Evolutionary conservation across 1,284 basidiomycete species (phyloP).

Genomic region (Tylopilus sp.): DNA sequence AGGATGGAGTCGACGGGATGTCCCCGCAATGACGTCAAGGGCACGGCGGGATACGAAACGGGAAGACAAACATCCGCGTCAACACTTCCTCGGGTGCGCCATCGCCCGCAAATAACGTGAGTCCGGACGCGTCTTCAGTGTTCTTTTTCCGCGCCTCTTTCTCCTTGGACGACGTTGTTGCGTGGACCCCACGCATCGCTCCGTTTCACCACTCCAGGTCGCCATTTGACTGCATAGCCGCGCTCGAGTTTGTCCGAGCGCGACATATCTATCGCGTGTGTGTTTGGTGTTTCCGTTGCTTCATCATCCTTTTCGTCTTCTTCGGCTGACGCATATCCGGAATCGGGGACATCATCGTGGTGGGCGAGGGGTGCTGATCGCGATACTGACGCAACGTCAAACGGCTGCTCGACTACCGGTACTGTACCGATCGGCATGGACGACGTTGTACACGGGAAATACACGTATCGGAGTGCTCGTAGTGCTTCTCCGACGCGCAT

Average conservation of each 20-base stretch:
- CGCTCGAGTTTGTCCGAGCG: conserved; percentile 51
- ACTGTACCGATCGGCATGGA: neutral
- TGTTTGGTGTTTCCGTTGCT: conserved; percentile 2
- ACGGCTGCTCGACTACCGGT: conserved; percentile 19
- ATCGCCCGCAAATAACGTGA: conserved; percentile 49
- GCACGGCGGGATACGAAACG: conserved; percentile 18
- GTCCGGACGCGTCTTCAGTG: conserved; percentile 44
- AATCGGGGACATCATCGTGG: conserved; percentile 47
- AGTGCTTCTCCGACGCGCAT: conserved; percentile 15
- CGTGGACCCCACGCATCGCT: conserved; percentile 47
- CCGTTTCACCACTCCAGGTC: conserved; percentile 60
- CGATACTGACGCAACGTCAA: too few species aligned
- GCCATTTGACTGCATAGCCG: conserved; percentile 52
- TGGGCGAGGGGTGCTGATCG: conserved; percentile 33
- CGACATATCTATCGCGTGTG: conserved; percentile 31
- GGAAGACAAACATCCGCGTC: conserved; percentile 54
- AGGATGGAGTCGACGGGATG: neutral
- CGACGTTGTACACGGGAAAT: conserved; percentile 34
- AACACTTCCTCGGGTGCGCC: conserved; percentile 41
- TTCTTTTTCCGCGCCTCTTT: conserved; percentile 36
- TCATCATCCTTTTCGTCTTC: conserved; percentile 41
- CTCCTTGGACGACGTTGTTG: conserved; percentile 15
- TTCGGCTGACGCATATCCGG: conserved; percentile 62
- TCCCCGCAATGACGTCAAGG: neutral
- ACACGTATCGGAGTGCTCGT: conserved; percentile 42